Conservation (phyloP, 2,329 filamentous ascomycete species). For the Clonostachys rosea region DNA sequence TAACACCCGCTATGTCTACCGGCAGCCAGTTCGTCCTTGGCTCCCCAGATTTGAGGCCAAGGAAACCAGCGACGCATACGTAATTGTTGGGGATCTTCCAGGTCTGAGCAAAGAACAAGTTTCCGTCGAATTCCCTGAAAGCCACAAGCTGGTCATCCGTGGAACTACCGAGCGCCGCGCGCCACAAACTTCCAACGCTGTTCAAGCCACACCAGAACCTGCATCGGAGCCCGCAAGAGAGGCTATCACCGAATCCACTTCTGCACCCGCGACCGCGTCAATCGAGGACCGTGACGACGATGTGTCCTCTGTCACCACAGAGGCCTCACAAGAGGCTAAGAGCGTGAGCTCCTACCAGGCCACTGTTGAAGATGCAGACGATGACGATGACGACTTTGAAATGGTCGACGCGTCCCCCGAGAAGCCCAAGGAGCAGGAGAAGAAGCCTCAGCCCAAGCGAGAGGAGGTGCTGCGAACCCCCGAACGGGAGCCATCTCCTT, state of each 20-base stretch:
- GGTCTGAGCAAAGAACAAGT: conserved; percentile 64
- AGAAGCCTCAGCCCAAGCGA: neutral
- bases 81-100: conserved; percentile 67
- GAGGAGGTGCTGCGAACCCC: neutral
- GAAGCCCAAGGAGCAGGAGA: neutral
- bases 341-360: neutral
- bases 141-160: conserved; percentile 58
- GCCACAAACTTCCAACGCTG: no score
- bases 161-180: conserved; percentile 37
- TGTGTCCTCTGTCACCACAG: neutral
- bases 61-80: conserved; percentile 57
- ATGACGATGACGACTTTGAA: neutral
- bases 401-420: neutral
- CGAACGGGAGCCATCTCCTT: neutral
- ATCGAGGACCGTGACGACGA: no score
- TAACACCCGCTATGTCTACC: neutral
- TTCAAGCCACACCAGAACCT: no score
- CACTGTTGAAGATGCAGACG: neutral
- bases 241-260: neutral
- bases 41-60: conserved; percentile 66
- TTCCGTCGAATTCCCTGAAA: conserved; percentile 64
- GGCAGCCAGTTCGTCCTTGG: conserved; percentile 31
- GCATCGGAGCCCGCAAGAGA: neutral
- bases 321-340: neutral
- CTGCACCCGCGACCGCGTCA: neutral